Evolutionary conservation across 116 monocot genomes (phyloP).

Genomic region (Posidonia oceanica): DNA sequence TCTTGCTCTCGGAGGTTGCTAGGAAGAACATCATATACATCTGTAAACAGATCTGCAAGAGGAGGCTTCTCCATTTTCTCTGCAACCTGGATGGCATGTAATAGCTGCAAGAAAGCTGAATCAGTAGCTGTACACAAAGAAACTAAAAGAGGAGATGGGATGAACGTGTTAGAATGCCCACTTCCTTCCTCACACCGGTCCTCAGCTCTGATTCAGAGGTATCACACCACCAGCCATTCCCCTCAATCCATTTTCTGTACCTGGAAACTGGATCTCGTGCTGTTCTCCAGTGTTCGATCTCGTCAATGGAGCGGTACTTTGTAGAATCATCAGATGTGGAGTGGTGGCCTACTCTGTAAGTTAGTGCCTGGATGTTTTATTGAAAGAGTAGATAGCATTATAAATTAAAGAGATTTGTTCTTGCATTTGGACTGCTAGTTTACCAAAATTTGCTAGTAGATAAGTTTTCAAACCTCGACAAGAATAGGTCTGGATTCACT

Average conservation of each 20-base stretch:
- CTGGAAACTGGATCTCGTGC: conserved; percentile 85
- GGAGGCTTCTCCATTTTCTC: conserved; percentile 50
- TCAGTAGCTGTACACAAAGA: background rate
- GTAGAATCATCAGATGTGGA: conserved; percentile 93
- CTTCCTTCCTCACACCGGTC: conserved; percentile 68
- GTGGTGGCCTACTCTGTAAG: conserved; percentile 91
- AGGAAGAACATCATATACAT: conserved; percentile 61
- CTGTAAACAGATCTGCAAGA: conserved; percentile 50
- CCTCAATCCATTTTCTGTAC: conserved; percentile 82
- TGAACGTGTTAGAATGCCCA: background rate
- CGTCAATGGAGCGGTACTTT: conserved; percentile 61
- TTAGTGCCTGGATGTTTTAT: conserved; percentile 50
- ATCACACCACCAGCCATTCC: conserved; percentile 89
- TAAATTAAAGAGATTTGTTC: background rate
- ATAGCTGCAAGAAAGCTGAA: conserved; percentile 24
- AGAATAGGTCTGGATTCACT: conserved; percentile 70
- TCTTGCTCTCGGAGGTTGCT: conserved; percentile 53
- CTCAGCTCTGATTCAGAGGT: conserved; percentile 53
- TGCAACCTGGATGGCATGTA: conserved; percentile 50
- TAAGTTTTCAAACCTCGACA: conserved; percentile 44
- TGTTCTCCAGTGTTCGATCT: conserved; percentile 85
- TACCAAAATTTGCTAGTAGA: background rate
- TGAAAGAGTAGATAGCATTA: background rate
- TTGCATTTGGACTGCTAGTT: background rate
- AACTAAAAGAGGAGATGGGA: background rate